phyloP scores from a whole-genome alignment of 2,329 filamentous ascomycete species.

The Colletotrichum aenigma region DNA sequence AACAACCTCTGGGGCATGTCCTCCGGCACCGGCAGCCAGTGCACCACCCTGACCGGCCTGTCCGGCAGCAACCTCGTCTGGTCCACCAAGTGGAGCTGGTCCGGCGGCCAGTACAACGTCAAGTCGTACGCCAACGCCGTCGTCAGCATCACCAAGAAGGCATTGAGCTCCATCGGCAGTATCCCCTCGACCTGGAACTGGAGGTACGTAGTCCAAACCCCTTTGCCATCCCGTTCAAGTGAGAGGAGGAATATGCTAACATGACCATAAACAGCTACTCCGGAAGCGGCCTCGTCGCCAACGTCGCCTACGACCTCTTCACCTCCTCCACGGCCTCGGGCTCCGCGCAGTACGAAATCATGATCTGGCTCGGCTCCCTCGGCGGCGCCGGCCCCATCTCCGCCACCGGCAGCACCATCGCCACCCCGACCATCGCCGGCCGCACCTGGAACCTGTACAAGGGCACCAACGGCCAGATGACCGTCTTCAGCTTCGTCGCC shows the following conservation, averaged over 20 bases:
- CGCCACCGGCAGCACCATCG: conserved; percentile 53
- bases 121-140: conserved; percentile 47
- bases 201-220: conserved; percentile 23
- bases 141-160: conserved; percentile 27
- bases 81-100: conserved; percentile 45
- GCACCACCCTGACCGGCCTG: conserved; percentile 40
- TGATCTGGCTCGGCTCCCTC: conserved; percentile 66
- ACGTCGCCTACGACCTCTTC: conserved; percentile 68
- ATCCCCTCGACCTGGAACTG: conserved; percentile 38
- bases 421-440: conserved; percentile 57
- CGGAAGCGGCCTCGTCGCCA: conserved; percentile 44
- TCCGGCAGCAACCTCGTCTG: conserved; percentile 37
- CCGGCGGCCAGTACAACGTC: conserved; percentile 38
- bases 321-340: conserved; percentile 49
- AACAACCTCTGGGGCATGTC: conserved; percentile 46
- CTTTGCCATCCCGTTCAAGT: background rate
- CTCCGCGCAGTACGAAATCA: conserved; percentile 62
- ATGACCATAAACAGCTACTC: conserved; percentile 30
- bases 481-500: conserved; percentile 61
- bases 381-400: conserved; percentile 63
- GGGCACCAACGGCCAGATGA: conserved; percentile 63
- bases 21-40: conserved; percentile 40
- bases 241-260: background rate
- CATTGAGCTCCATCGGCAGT: conserved; percentile 33
- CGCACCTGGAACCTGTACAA: conserved; percentile 62